A percentile compares a stretch with the other conserved stretches of the same genome.
These are phyloP conservation scores for Penicillium nordicum DNA, from an alignment of 2,329 filamentous ascomycete species.

Conservation along the genomic window DNA sequence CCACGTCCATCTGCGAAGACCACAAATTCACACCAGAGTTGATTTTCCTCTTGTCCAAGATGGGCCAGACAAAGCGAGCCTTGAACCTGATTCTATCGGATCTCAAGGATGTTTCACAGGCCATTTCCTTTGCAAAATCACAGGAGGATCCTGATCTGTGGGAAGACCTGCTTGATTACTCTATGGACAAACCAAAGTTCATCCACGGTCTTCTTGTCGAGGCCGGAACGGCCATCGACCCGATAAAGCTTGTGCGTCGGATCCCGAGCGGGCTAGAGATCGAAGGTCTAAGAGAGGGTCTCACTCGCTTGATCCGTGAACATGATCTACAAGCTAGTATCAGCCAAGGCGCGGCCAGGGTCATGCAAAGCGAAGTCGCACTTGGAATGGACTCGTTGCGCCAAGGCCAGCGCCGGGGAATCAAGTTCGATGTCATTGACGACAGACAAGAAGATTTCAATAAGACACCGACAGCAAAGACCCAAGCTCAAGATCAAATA, in stretches of 20 bases:
- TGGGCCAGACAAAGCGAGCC: conserved; percentile 86
- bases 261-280: conserved; percentile 94
- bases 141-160: conserved; percentile 90
- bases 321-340: conserved; percentile 95
- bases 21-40: conserved; percentile 83
- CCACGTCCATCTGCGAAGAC: conserved; percentile 71
- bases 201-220: conserved; percentile 89
- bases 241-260: conserved; percentile 80
- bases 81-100: conserved; percentile 90
- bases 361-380: conserved; percentile 82
- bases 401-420: conserved; percentile 73
- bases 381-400: conserved; percentile 77
- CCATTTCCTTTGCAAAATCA: conserved; percentile 90
- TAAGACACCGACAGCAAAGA: conserved; percentile 13
- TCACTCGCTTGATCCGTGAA: conserved; percentile 88
- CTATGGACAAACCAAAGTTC: conserved; percentile 95
- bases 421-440: conserved; percentile 76
- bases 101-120: conserved; percentile 85
- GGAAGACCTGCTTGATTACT: conserved; percentile 91
- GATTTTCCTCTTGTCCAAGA: conserved; percentile 94
- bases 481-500: conserved; percentile 12
- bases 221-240: conserved; percentile 89
- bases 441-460: conserved; percentile 14
- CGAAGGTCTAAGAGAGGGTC: conserved; percentile 79
- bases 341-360: conserved; percentile 80